Conservation (phyloP, 768 basidiomycete genomes). For the Naganishia onofrii region DNA sequence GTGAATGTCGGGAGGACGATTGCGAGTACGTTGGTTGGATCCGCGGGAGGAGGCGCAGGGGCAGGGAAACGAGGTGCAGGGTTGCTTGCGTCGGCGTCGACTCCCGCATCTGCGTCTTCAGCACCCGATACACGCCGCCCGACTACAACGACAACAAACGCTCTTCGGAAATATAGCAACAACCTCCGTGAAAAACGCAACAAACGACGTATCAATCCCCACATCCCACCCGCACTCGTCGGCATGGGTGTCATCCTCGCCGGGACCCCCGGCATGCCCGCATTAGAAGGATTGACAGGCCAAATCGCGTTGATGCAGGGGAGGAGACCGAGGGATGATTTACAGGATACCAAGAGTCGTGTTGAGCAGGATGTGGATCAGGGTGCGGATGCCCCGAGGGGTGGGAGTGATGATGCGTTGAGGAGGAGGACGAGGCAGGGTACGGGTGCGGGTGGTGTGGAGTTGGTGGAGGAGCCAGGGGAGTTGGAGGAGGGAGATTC, state of each 20-base stretch:
- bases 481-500: not conserved
- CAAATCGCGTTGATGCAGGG: slow-evolving; percentile 87
- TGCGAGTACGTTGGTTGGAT: not conserved
- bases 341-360: slow-evolving; percentile 38
- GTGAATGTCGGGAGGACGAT: slow-evolving; percentile 12
- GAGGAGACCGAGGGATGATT: slow-evolving; percentile 53
- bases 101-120: not conserved
- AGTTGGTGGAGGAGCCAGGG: not conserved
- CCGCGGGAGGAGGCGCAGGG: not conserved
- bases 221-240: slow-evolving; percentile 71
- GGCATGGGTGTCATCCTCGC: slow-evolving; percentile 81
- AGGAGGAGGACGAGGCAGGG: not conserved
- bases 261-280: slow-evolving; percentile 71
- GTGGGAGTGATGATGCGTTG: slow-evolving; percentile 14
- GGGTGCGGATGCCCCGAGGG: slow-evolving; percentile 41
- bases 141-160: not conserved
- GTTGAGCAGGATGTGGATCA: slow-evolving; percentile 59
- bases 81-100: not conserved
- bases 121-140: no score
- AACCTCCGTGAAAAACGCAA: slow-evolving; percentile 5
- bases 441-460: no score
- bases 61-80: not conserved
- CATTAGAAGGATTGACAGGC: slow-evolving; percentile 70
- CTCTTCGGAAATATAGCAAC: not conserved
- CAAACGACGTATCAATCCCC: slow-evolving; percentile 60